Evolutionary conservation across 768 basidiomycete genomes (phyloP).

Genomic region (Rhizopogon salebrosus): DNA sequence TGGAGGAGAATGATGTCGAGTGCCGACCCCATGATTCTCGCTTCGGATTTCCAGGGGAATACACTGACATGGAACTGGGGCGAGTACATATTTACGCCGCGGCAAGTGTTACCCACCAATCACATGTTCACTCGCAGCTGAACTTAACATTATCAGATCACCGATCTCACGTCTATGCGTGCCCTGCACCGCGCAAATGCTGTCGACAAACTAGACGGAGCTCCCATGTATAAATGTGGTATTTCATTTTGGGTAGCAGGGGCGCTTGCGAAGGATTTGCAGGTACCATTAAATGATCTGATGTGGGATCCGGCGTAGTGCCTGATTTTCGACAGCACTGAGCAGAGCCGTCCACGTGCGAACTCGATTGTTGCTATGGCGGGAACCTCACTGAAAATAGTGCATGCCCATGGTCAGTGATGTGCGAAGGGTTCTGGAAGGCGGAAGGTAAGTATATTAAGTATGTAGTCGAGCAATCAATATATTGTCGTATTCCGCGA

Average conservation of each 20-base stretch:
- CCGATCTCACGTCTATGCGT: conserved; percentile 58
- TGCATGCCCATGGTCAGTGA: too few species aligned
- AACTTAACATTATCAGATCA: conserved; percentile 40
- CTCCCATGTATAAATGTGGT: conserved; percentile 69
- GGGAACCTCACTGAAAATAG: too few species aligned
- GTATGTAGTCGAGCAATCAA: too few species aligned
- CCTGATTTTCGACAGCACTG: background rate
- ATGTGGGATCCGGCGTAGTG: conserved; percentile 53
- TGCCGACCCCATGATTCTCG: conserved; percentile 38
- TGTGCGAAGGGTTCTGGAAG: too few species aligned
- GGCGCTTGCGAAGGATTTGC: conserved; percentile 52
- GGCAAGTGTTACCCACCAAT: conserved; percentile 35
- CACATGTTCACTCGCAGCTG: background rate
- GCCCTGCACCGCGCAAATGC: conserved; percentile 62
- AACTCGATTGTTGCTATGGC: too few species aligned
- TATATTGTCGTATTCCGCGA: too few species aligned
- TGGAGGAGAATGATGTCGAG: conserved; percentile 65
- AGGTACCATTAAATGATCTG: conserved; percentile 56
- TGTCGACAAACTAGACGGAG: conserved; percentile 59
- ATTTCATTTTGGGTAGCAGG: conserved; percentile 56
- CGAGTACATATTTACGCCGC: conserved; percentile 54
- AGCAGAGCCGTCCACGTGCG: too few species aligned
- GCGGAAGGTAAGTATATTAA: too few species aligned
- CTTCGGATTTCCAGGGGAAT: conserved; percentile 58
- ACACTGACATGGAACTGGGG: conserved; percentile 69